Evolutionary conservation across 1,284 basidiomycete genomes (phyloP).

Genomic region (Cutaneotrichosporon mucoides): DNA sequence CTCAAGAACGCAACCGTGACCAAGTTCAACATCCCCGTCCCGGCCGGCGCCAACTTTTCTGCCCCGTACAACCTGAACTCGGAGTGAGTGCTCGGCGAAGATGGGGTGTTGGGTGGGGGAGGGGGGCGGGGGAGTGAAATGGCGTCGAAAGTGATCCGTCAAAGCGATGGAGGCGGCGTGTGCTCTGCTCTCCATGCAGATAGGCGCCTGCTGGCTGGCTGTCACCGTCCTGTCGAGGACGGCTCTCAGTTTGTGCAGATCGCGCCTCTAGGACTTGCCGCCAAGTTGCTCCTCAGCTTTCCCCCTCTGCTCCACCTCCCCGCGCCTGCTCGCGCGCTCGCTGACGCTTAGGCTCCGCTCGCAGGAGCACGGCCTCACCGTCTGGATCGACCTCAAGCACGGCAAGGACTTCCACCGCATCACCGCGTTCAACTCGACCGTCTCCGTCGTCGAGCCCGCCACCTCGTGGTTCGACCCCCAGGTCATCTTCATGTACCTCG

Average conservation of each 20-base stretch:
- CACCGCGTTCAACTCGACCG: constrained; percentile 70
- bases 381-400: constrained; percentile 60
- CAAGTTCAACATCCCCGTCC: constrained; percentile 60
- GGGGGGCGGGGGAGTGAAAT: background rate
- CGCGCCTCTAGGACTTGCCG: background rate
- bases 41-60: constrained; percentile 63
- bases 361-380: constrained; percentile 69
- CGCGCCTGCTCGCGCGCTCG: constrained; percentile 33
- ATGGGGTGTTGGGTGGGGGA: too few species aligned
- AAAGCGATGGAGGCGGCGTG: too few species aligned
- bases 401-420: constrained; percentile 54
- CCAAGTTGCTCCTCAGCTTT: too few species aligned
- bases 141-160: background rate
- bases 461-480: constrained; percentile 73
- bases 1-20: constrained; percentile 60
- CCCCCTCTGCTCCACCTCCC: background rate
- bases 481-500: constrained; percentile 69
- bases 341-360: constrained; percentile 51
- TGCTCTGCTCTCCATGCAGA: too few species aligned
- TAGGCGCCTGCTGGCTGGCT: background rate
- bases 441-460: constrained; percentile 77
- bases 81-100: constrained; percentile 60
- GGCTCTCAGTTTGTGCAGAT: background rate
- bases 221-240: background rate
- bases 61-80: constrained; percentile 74